phyloP scores from a whole-genome alignment of 1,284 basidiomycete species.

The Coniferiporia sulphurascens region DNA sequence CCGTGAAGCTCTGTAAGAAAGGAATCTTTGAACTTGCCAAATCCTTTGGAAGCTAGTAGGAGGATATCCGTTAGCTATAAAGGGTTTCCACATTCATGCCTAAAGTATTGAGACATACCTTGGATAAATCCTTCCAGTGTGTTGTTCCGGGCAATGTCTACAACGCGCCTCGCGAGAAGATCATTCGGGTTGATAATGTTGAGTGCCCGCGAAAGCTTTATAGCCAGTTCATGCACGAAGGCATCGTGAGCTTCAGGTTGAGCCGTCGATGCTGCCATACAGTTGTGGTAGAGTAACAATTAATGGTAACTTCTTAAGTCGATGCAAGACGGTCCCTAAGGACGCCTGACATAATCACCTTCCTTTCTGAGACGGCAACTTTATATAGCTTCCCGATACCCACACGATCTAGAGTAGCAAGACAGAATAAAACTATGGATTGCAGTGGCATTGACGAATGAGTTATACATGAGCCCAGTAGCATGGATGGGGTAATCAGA shows the following conservation, averaged over 20 bases:
- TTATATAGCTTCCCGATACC: not conserved
- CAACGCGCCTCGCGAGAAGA: conserved; percentile 71
- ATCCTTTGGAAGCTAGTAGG: conserved; percentile 64
- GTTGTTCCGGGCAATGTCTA: conserved; percentile 74
- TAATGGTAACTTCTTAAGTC: not conserved
- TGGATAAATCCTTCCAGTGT: conserved; percentile 59
- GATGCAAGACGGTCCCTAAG: not conserved
- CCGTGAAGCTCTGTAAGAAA: conserved; percentile 55
- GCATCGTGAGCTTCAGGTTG: conserved; percentile 32
- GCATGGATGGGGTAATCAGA: conserved; percentile 8
- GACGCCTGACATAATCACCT: not conserved
- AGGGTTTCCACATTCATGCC: not conserved
- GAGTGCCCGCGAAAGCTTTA: conserved; percentile 74
- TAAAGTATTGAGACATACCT: conserved; percentile 29
- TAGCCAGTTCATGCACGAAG: conserved; percentile 74
- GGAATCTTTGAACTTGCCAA: conserved; percentile 79
- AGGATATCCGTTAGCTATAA: conserved; percentile 19
- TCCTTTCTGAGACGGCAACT: not conserved
- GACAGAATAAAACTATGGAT: conserved; percentile 1
- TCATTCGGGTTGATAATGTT: conserved; percentile 83
- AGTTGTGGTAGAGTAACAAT: not conserved
- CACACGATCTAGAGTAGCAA: not conserved
- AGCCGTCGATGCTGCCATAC: conserved; percentile 12
- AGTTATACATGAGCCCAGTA: conserved; percentile 9
- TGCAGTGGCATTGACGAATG: not conserved